Evolutionary conservation across 2,329 filamentous ascomycete species (phyloP), one percentile per base, ranked within the genome.

Genomic region (Botrytis deweyae): DNA sequence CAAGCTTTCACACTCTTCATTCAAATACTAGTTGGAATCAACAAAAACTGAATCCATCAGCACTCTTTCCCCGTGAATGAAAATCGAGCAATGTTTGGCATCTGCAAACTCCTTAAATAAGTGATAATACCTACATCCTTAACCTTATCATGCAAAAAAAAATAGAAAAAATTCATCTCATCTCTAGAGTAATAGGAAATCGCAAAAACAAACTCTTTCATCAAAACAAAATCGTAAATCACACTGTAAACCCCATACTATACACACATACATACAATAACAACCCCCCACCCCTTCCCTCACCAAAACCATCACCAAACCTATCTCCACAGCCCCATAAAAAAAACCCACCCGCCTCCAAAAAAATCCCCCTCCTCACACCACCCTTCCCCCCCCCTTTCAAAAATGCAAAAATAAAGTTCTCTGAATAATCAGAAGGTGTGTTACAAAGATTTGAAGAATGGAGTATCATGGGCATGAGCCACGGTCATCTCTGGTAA

Each of bases 361-460:
- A 61, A 46, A 59, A 33, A 72, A 72, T 6, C 4, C 1, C n/a
- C 10, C 20, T 22, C 12, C 25, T 3, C 25, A 0, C 10, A 16
- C 3, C 4, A 46, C 1, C 38, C 29, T 4, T 18, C 1, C 18
- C 20, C n/a, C 12, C 52, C n/a, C 12, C 14, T 8, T 18, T 20
- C 6, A 49, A 29, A 29, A 74, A 75, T 49, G 10, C 64, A 75
- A 78, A 78, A 78, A 40, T 33, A n/a, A 64, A n/a, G 1, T 5
- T 8, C 55, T 78, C 79, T 79, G 79, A 78, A 70, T 75, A 38
- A 76, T 74, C 79, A 79, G 78, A 79, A 64, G 69, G 65, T 76
- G 70, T 64, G 76, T 80, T 86, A 83, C 85, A 87, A 87, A 87
- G 84, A 87, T 87, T 86, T 75, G 78, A 74, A 79, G 83, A 86